A percentile compares a stretch with the other conserved stretches of the same genome.
phyloP scores from a whole-genome alignment of 331 rosid genomes.

The Pyrus hybrid region DNA sequence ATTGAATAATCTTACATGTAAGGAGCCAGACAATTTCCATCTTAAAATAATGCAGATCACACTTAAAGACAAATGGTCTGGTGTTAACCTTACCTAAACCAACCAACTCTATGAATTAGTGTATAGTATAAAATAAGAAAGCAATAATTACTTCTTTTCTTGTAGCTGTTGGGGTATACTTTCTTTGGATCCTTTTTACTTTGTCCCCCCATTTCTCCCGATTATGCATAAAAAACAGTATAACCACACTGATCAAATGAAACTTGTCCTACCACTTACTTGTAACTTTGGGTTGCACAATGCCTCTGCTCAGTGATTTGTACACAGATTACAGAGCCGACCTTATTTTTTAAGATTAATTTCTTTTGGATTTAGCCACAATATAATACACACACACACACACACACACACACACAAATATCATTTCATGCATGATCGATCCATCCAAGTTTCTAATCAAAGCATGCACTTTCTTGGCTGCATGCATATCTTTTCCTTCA shows the following conservation, averaged over 20 bases:
- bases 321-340: background rate
- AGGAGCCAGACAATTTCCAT: background rate
- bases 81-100: slow-evolving; percentile 55
- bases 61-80: slow-evolving; percentile 33
- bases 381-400: background rate
- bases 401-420: background rate
- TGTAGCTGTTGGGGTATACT: slow-evolving; percentile 36
- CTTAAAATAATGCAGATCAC: background rate
- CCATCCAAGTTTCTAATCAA: background rate
- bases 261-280: slow-evolving; percentile 6
- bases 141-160: slow-evolving; percentile 25
- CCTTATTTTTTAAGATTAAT: background rate
- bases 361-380: background rate
- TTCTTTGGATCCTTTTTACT: slow-evolving; percentile 46
- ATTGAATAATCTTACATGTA: too few relatives aligned
- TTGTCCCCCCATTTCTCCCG: slow-evolving; percentile 30
- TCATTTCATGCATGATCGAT: background rate
- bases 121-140: slow-evolving; percentile 8
- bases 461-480: background rate
- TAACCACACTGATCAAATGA: background rate
- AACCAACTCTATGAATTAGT: slow-evolving; percentile 31
- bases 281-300: slow-evolving; percentile 32
- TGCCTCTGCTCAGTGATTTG: slow-evolving; percentile 11
- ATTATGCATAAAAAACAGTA: slow-evolving; percentile 1
- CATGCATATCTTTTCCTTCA: background rate